Evolutionary conservation across 176 grass and related monocot genomes (phyloP).

Genomic region (Ensete ventricosum): DNA sequence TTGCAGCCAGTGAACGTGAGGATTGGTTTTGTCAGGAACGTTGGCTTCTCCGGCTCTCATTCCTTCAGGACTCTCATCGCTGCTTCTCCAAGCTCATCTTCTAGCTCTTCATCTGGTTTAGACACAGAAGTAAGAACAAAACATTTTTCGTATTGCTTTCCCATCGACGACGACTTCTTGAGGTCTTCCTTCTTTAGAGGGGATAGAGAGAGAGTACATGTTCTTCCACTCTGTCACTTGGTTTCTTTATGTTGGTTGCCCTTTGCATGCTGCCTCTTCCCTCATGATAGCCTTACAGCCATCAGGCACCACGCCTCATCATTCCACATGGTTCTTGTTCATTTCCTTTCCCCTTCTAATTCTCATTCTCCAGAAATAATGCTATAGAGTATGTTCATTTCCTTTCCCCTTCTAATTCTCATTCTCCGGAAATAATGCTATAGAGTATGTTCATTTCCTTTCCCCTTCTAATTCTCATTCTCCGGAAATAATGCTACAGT

Average conservation of each 20-base stretch:
- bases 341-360: too few species aligned
- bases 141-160: neutral
- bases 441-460: too few species aligned
- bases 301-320: neutral
- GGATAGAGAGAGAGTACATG: neutral
- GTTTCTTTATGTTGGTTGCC: neutral
- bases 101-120: neutral
- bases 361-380: too few species aligned
- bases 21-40: slow-evolving; percentile 9
- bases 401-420: too few species aligned
- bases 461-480: too few species aligned
- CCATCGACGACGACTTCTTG: neutral
- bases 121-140: neutral
- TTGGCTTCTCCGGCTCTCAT: slow-evolving; percentile 16
- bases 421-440: too few species aligned
- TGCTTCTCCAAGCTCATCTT: slow-evolving; percentile 10
- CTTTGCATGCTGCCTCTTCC: too few species aligned
- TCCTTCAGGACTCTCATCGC: neutral
- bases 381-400: too few species aligned
- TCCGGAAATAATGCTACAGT: too few species aligned
- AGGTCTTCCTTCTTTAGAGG: neutral
- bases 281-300: neutral
- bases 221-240: neutral
- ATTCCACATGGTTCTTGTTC: too few species aligned
- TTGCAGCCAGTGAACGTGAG: slow-evolving; percentile 23